These are phyloP conservation scores for Hibiscus syriacus DNA, from an alignment of 345 rosid species.

Conservation along the genomic window DNA sequence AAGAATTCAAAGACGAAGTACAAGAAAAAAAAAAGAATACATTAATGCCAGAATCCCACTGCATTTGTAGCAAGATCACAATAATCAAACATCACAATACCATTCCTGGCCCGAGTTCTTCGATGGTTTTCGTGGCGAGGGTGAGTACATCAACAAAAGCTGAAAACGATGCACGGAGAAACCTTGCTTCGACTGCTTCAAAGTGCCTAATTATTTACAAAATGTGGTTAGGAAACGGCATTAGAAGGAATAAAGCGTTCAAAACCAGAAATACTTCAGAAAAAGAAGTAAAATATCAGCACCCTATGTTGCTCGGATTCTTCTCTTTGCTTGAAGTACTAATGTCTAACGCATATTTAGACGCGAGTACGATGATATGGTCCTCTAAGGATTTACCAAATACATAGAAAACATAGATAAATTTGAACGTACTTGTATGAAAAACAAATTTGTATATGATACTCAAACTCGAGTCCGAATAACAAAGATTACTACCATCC, in stretches of 20 bases:
- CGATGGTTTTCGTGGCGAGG: slow-evolving; percentile 65
- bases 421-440: background rate
- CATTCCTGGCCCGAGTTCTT: slow-evolving; percentile 52
- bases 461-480: background rate
- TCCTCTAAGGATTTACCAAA: background rate
- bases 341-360: background rate
- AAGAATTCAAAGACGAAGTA: background rate
- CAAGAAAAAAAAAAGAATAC: background rate
- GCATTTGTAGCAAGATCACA: background rate
- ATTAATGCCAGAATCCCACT: background rate
- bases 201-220: slow-evolving; percentile 40
- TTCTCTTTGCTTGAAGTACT: background rate
- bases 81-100: slow-evolving; percentile 14
- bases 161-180: slow-evolving; percentile 83
- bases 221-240: background rate
- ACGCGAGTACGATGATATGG: background rate
- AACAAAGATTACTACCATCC: background rate
- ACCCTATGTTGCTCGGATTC: background rate
- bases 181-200: slow-evolving; percentile 83
- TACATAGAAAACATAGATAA: background rate
- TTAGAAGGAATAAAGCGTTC: background rate
- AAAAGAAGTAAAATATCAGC: background rate
- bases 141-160: slow-evolving; percentile 73
- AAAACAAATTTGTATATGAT: background rate
- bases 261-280: background rate